A percentile compares a stretch with the other conserved stretches of the same genome.
Conservation (phyloP, 768 basidiomycete species). For the Ramaria sp. region DNA sequence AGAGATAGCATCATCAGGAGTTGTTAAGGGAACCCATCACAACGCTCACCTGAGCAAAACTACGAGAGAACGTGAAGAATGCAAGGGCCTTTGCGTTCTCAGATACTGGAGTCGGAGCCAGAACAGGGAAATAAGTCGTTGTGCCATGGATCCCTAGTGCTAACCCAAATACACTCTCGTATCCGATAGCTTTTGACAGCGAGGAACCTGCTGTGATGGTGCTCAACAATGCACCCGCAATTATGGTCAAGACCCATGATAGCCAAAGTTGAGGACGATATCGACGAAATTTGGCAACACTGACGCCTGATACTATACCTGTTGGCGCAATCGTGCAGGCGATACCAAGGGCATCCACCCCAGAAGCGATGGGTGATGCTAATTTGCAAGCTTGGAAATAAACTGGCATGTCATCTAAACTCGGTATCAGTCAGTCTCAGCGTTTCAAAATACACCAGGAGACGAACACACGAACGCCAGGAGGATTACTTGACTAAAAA, state of each 20-base stretch:
- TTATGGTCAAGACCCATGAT: constrained; percentile 20
- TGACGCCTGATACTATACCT: too few species aligned
- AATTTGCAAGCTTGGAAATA: too few species aligned
- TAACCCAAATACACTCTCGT: constrained; percentile 16
- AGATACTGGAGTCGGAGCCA: constrained; percentile 31
- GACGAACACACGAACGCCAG: too few species aligned
- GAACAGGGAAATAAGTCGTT: constrained; percentile 31
- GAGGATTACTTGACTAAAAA: too few species aligned
- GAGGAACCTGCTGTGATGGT: constrained; percentile 18
- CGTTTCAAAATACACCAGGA: too few species aligned
- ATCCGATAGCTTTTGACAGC: constrained; percentile 17
- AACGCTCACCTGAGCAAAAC: constrained; percentile 23
- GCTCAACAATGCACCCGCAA: constrained; percentile 27
- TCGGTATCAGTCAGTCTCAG: constrained; percentile 23
- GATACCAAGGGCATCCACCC: too few species aligned
- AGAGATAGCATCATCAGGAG: constrained; percentile 13
- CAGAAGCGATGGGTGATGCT: too few species aligned
- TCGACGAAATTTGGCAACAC: too few species aligned
- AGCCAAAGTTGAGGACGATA: too few species aligned
- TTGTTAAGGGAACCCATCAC: constrained; percentile 9
- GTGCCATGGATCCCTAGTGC: constrained; percentile 18
- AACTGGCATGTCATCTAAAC: too few species aligned
- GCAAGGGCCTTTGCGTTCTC: constrained; percentile 34
- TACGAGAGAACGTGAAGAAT: too few species aligned
- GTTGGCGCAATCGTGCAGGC: constrained; percentile 22